Evolutionary conservation across 2,329 filamentous ascomycete genomes (phyloP).

Genomic region (Lasiodiplodia hormozganensis): DNA sequence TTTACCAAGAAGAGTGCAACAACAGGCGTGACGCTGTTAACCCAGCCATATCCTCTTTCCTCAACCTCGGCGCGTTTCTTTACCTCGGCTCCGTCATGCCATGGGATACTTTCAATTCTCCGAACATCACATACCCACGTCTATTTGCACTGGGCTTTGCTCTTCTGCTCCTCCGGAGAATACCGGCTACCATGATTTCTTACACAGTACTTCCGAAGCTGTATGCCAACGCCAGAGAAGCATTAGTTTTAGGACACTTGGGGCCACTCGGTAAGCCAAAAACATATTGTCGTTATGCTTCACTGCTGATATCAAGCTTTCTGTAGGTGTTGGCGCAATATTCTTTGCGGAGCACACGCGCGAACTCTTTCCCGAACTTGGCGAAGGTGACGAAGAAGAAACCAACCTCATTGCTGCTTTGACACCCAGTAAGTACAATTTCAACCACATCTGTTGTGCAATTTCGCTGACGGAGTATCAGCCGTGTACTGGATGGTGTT

Average conservation of each 20-base stretch:
- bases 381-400: conserved; percentile 49
- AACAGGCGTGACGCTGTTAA: conserved; percentile 68
- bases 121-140: conserved; percentile 58
- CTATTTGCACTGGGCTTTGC: conserved; percentile 61
- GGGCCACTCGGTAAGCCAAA: conserved; percentile 47
- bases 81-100: conserved; percentile 65
- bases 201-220: conserved; percentile 64
- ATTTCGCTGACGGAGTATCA: not conserved
- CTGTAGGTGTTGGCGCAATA: conserved; percentile 51
- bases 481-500: conserved; percentile 57
- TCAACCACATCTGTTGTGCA: not conserved
- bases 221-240: conserved; percentile 63
- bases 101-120: conserved; percentile 62
- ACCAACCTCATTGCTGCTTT: conserved; percentile 50
- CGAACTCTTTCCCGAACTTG: conserved; percentile 52
- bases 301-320: not conserved
- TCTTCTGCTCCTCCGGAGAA: conserved; percentile 62
- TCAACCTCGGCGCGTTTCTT: conserved; percentile 68
- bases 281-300: too few relatives aligned
- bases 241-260: conserved; percentile 67
- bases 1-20: conserved; percentile 63
- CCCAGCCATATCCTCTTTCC: conserved; percentile 62
- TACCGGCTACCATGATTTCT: conserved; percentile 61
- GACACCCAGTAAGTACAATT: conserved; percentile 36
- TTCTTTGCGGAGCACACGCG: conserved; percentile 56